Conservation (phyloP, 2,329 filamentous ascomycete genomes). For the Pseudocercospora eumusae region DNA sequence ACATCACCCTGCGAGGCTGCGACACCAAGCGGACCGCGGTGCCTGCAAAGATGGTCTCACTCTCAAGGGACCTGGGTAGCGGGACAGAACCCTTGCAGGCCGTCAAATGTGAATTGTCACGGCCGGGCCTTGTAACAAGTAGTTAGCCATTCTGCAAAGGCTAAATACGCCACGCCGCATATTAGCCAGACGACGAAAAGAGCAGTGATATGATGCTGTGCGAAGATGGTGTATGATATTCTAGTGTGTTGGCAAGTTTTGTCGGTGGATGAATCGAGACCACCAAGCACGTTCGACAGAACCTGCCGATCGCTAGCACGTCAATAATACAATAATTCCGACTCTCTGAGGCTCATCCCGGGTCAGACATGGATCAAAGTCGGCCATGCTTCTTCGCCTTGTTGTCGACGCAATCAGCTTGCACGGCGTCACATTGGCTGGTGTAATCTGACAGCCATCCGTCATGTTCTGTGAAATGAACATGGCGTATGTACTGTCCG, state of each 20-base stretch:
- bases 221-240: not conserved
- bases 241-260: slow-evolving; percentile 8
- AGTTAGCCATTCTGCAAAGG: slow-evolving; percentile 12
- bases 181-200: not conserved
- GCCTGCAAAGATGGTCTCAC: slow-evolving; percentile 5
- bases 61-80: slow-evolving; percentile 5
- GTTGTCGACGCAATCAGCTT: slow-evolving; percentile 9
- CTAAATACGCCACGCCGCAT: slow-evolving; percentile 11
- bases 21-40: slow-evolving; percentile 8
- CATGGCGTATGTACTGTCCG: not conserved
- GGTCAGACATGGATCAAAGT: not conserved
- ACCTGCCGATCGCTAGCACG: slow-evolving; percentile 16
- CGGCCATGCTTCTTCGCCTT: not conserved
- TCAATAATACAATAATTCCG: no score
- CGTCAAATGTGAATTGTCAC: not conserved
- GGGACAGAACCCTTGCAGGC: slow-evolving; percentile 5
- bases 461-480: not conserved
- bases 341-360: slow-evolving; percentile 12
- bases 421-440: slow-evolving; percentile 11
- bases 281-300: slow-evolving; percentile 4
- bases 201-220: slow-evolving; percentile 5
- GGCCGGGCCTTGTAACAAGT: slow-evolving; percentile 12
- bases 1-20: slow-evolving; percentile 6
- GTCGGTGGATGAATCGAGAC: slow-evolving; percentile 10
- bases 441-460: slow-evolving; percentile 7